Evolutionary conservation across 208 protist species (phyloP).

Genomic region (Zelonia costaricensis): DNA sequence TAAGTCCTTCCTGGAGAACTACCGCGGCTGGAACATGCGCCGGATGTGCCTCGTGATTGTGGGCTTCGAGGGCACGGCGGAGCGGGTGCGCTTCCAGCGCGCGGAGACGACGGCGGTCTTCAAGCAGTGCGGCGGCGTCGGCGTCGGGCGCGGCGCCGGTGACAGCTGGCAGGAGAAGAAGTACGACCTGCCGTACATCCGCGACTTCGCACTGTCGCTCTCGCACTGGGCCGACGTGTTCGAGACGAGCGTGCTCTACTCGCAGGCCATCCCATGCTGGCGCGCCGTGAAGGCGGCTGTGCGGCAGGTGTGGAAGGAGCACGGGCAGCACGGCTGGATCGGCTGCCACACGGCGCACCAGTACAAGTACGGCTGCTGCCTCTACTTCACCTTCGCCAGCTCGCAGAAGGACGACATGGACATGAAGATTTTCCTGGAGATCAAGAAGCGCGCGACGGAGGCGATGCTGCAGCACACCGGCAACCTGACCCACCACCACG

Average conservation of each 20-base stretch:
- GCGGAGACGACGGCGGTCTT: slow-evolving; percentile 61
- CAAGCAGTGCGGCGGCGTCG: slow-evolving; percentile 56
- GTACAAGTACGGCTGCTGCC: slow-evolving; percentile 91
- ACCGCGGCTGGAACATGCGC: slow-evolving; percentile 73
- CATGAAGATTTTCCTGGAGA: slow-evolving; percentile 87
- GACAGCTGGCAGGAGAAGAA: slow-evolving; percentile 93
- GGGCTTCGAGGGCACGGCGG: slow-evolving; percentile 84
- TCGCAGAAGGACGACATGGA: slow-evolving; percentile 85
- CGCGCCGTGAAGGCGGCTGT: slow-evolving; percentile 90
- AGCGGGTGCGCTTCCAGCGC: slow-evolving; percentile 69
- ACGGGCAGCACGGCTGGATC: slow-evolving; percentile 84
- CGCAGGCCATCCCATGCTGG: slow-evolving; percentile 88
- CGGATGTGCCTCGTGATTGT: slow-evolving; percentile 82
- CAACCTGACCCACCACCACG: slow-evolving; percentile 92
- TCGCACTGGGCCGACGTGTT: slow-evolving; percentile 92
- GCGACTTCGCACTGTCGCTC: slow-evolving; percentile 85
- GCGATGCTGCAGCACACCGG: slow-evolving; percentile 84
- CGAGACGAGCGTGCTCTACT: slow-evolving; percentile 90
- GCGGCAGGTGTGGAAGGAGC: slow-evolving; percentile 74
- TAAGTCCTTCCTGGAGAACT: slow-evolving; percentile 60
- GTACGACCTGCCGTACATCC: slow-evolving; percentile 93
- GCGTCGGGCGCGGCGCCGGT: slow-evolving; percentile 66
- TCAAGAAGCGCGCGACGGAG: slow-evolving; percentile 88
- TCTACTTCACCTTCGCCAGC: slow-evolving; percentile 93
- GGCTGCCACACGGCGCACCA: slow-evolving; percentile 93